Conservation (phyloP, 768 basidiomycete species). For the Leccinum uliginosum region DNA sequence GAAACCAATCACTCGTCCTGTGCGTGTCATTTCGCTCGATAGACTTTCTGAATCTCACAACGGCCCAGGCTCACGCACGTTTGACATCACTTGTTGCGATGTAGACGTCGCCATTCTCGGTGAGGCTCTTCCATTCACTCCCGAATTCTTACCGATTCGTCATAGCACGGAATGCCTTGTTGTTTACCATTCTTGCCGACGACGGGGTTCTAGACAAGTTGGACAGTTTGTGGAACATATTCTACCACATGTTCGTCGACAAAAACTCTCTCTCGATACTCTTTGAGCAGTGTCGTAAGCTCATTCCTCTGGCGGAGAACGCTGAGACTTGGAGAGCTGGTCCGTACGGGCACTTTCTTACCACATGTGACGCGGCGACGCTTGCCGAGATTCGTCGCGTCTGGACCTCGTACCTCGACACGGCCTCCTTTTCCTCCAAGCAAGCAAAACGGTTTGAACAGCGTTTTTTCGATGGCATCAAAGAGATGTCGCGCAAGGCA, state of each 20-base stretch:
- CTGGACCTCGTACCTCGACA: constrained; percentile 21
- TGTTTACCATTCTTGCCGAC: constrained; percentile 26
- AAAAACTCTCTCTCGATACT: constrained; percentile 15
- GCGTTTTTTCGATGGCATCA: constrained; percentile 8
- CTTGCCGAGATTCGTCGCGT: constrained; percentile 16
- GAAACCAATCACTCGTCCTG: constrained; percentile 3
- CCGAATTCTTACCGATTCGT: neutral
- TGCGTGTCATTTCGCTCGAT: neutral
- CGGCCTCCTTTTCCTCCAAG: neutral
- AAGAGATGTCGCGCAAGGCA: neutral
- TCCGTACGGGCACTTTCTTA: constrained; percentile 24
- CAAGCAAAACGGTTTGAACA: constrained; percentile 11
- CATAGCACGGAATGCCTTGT: constrained; percentile 25
- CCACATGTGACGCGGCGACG: constrained; percentile 17
- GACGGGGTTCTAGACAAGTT: constrained; percentile 7
- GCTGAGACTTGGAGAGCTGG: constrained; percentile 19
- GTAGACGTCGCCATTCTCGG: constrained; percentile 26
- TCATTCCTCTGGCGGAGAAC: constrained; percentile 16
- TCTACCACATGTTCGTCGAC: constrained; percentile 26
- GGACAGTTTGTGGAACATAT: constrained; percentile 21
- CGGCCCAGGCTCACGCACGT: constrained; percentile 7
- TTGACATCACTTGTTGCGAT: constrained; percentile 30
- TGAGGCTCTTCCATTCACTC: neutral
- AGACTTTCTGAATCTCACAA: neutral
- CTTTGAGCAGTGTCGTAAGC: constrained; percentile 24